Conservation (phyloP, 2,329 filamentous ascomycete species). For the Chaetomium sp. region DNA sequence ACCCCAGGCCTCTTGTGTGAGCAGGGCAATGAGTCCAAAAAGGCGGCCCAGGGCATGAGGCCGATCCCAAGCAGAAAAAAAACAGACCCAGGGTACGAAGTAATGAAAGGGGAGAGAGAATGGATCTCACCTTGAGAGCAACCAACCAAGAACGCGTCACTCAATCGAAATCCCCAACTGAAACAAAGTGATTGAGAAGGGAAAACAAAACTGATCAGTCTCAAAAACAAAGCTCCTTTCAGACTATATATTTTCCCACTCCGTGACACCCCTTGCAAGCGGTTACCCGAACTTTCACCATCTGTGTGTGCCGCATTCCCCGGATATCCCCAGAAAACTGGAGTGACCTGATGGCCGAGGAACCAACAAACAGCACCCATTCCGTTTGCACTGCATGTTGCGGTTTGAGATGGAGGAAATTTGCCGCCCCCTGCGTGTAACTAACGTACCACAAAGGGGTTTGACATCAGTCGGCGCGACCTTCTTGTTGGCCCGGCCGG, state of each 20-base stretch:
- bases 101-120: constrained; percentile 1
- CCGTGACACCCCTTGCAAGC: background rate
- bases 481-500: background rate
- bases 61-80: constrained; percentile 3
- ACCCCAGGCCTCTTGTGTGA: background rate
- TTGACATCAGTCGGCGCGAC: constrained; percentile 10
- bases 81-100: background rate
- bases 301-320: constrained; percentile 17
- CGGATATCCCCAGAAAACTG: background rate
- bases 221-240: constrained; percentile 5
- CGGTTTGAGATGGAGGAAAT: constrained; percentile 19
- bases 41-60: background rate
- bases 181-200: background rate
- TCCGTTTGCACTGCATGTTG: background rate
- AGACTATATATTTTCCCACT: background rate
- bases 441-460: constrained; percentile 6
- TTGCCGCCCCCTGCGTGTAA: constrained; percentile 8
- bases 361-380: background rate
- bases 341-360: background rate
- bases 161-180: background rate
- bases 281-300: background rate
- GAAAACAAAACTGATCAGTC: constrained; percentile 1
- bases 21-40: background rate
- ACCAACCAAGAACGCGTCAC: constrained; percentile 12
- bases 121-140: background rate